Evolutionary conservation across 345 rosid genomes (phyloP).

Genomic region (Cardamine resedifolia): DNA sequence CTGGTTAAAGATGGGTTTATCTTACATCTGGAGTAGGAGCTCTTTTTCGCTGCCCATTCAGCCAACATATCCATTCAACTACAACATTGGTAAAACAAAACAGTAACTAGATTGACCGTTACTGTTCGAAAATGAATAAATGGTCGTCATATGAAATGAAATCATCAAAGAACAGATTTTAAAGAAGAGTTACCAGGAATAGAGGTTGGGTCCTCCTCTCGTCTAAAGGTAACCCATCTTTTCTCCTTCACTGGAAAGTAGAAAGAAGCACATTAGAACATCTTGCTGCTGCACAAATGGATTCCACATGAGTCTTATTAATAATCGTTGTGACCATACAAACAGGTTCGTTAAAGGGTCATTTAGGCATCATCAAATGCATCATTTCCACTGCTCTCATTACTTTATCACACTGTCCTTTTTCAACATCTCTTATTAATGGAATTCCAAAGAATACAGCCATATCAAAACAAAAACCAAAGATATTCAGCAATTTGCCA

Average conservation of each 20-base stretch:
- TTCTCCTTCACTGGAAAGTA: constrained; percentile 82
- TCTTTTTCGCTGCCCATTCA: constrained; percentile 85
- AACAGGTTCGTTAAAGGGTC: not conserved
- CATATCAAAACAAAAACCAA: not conserved
- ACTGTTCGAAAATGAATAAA: not conserved
- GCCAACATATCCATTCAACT: constrained; percentile 99
- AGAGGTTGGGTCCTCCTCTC: constrained; percentile 85
- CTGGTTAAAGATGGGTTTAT: not conserved
- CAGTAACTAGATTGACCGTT: not conserved
- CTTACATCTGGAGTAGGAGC: constrained; percentile 87
- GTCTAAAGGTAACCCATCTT: constrained; percentile 85
- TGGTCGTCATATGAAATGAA: not conserved
- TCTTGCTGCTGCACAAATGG: not conserved
- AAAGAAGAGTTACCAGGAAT: constrained; percentile 60
- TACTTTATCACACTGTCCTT: not conserved
- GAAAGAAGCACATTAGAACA: constrained; percentile 26
- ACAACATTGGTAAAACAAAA: constrained; percentile 31
- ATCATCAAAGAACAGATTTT: not conserved
- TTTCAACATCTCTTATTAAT: not conserved
- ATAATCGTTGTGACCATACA: not conserved
- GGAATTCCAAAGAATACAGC: not conserved
- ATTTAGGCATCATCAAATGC: not conserved
- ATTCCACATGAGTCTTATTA: not conserved
- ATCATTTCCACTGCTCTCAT: not conserved
- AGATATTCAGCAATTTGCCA: not conserved